These are phyloP conservation scores for Phytophthora cajani DNA, from an alignment of 352 stramenopile species.

Conservation along the genomic window DNA sequence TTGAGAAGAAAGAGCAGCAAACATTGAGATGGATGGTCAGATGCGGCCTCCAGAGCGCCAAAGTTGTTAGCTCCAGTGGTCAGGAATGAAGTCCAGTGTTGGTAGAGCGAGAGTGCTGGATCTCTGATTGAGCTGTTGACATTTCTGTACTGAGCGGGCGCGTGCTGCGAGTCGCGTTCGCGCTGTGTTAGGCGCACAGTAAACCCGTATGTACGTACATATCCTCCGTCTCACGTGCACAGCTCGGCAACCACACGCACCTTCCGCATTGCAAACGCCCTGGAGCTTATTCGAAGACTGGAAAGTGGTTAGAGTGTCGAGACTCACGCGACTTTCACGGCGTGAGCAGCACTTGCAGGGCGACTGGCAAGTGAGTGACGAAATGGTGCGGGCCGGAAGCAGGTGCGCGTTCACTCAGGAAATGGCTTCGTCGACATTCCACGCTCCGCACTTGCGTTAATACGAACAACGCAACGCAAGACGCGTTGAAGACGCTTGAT, in stretches of 20 bases:
- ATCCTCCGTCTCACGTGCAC: background rate
- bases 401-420: background rate
- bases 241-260: background rate
- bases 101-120: background rate
- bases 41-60: constrained; percentile 8
- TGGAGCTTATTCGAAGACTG: background rate
- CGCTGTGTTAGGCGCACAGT: constrained; percentile 5
- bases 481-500: too few species aligned
- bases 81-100: constrained; percentile 6
- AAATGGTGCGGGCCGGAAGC: background rate
- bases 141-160: constrained; percentile 11
- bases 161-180: constrained; percentile 8
- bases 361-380: background rate
- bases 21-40: constrained; percentile 6
- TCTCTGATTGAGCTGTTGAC: constrained; percentile 19
- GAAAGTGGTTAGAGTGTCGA: background rate
- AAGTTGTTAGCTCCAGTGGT: constrained; percentile 4
- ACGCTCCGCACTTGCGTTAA: constrained; percentile 7
- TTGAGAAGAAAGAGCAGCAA: background rate
- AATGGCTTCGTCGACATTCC: background rate
- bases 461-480: background rate
- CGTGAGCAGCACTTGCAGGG: background rate
- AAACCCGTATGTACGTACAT: background rate
- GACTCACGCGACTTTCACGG: background rate
- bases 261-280: background rate